These are phyloP conservation scores for Funneliformis caledonium DNA, from an alignment of 371 early-diverging fungal species.

Conservation along the genomic window DNA sequence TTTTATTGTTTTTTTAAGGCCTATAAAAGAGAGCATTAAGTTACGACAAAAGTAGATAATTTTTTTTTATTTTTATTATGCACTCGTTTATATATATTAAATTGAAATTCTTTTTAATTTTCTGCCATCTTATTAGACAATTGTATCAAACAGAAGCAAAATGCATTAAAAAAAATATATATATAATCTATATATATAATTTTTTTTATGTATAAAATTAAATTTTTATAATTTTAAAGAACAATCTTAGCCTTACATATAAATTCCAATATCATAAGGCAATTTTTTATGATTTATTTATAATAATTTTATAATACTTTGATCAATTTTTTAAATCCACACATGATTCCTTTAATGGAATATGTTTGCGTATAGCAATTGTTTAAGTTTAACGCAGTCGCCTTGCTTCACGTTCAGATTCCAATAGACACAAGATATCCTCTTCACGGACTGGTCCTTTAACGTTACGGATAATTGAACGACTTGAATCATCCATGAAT, in stretches of 20 bases:
- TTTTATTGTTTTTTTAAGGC: neutral
- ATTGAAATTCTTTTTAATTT: neutral
- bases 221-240: too few species aligned
- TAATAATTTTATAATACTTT: too few species aligned
- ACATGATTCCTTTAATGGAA: too few species aligned
- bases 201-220: too few species aligned
- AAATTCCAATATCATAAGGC: too few species aligned
- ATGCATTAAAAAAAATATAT: neutral
- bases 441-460: conserved; percentile 98
- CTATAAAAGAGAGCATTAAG: neutral
- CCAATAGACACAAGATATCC: conserved; percentile 95
- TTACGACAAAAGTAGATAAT: neutral
- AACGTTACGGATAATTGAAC: conserved; percentile 98
- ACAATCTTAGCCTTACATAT: too few species aligned
- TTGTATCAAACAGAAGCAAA: neutral
- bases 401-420: conserved; percentile 99
- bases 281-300: too few species aligned
- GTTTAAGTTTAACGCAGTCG: conserved; percentile 86
- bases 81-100: neutral
- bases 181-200: too few species aligned
- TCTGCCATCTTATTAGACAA: neutral
- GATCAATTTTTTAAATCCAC: too few species aligned
- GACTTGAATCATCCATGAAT: conserved; percentile 93
- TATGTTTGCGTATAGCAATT: neutral
- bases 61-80: neutral